A percentile compares a stretch with the other conserved stretches of the same genome.
phyloP scores from a whole-genome alignment of 176 grass and related monocot genomes.

The Oryza nivara region DNA sequence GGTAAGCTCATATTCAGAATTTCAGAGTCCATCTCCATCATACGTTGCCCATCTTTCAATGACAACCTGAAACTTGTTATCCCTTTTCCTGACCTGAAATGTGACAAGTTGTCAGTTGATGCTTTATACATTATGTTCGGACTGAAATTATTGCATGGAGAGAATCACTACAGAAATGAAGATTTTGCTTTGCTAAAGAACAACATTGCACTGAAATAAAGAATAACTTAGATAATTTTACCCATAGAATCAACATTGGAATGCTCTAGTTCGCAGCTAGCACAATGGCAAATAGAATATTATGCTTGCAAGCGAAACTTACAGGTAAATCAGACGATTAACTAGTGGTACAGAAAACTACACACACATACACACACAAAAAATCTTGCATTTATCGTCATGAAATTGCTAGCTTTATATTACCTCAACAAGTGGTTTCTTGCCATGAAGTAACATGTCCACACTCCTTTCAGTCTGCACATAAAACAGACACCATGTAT shows the following conservation, averaged over 20 bases:
- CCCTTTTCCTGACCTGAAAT: slow-evolving; percentile 81
- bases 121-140: background rate
- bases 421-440: slow-evolving; percentile 93
- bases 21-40: slow-evolving; percentile 91
- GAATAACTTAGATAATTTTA: background rate
- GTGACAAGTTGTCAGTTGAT: background rate
- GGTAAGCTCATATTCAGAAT: background rate
- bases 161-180: slow-evolving; percentile 8
- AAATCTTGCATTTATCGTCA: slow-evolving; percentile 1
- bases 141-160: slow-evolving; percentile 16
- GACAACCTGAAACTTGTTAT: slow-evolving; percentile 78
- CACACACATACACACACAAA: background rate
- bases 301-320: slow-evolving; percentile 31
- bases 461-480: slow-evolving; percentile 94
- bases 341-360: background rate
- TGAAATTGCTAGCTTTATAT: slow-evolving; percentile 2
- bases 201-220: background rate
- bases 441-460: slow-evolving; percentile 87
- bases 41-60: slow-evolving; percentile 97
- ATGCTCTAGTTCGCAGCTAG: background rate
- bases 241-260: background rate
- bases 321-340: background rate
- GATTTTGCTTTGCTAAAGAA: slow-evolving; percentile 16
- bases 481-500: slow-evolving; percentile 21
- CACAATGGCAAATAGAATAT: background rate